phyloP scores from a whole-genome alignment of 441 rosid species.

The Erysimum cheiri region DNA sequence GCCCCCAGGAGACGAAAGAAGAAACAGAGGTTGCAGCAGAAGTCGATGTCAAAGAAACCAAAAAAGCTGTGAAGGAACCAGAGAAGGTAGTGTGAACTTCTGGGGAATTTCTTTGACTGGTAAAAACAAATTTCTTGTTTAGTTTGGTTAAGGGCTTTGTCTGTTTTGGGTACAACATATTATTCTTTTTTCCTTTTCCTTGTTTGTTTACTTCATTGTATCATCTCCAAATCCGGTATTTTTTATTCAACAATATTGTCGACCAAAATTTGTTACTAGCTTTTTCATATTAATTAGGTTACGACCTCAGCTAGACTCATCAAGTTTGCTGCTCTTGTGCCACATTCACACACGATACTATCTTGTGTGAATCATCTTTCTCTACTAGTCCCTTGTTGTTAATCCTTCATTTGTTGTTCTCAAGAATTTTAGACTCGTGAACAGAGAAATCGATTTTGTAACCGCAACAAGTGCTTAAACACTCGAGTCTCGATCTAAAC shows the following conservation, averaged over 20 bases:
- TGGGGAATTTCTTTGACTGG: constrained; percentile 26
- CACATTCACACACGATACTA: not conserved
- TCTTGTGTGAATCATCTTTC: not conserved
- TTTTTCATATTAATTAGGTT: constrained; percentile 18
- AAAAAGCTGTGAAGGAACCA: constrained; percentile 32
- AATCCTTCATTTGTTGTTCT: not conserved
- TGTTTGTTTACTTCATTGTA: constrained; percentile 23
- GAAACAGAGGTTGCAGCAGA: constrained; percentile 32
- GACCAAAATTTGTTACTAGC: constrained; percentile 35
- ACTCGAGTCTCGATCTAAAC: no score
- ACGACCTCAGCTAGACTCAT: not conserved
- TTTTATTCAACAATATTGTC: constrained; percentile 23
- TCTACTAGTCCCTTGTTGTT: not conserved
- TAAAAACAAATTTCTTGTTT: constrained; percentile 21
- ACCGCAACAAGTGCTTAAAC: not conserved
- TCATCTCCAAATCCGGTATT: constrained; percentile 31
- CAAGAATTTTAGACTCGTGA: not conserved
- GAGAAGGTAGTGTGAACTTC: constrained; percentile 35
- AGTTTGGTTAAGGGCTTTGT: constrained; percentile 29
- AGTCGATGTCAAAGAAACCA: constrained; percentile 33
- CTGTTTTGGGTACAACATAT: constrained; percentile 37
- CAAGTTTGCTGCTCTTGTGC: constrained; percentile 2
- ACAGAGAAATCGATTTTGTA: not conserved
- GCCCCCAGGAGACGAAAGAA: constrained; percentile 29
- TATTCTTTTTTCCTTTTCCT: constrained; percentile 35